Evolutionary conservation across 192 early-diverging fungal species (phyloP).

Genomic region (Rhizophagus sp.): DNA sequence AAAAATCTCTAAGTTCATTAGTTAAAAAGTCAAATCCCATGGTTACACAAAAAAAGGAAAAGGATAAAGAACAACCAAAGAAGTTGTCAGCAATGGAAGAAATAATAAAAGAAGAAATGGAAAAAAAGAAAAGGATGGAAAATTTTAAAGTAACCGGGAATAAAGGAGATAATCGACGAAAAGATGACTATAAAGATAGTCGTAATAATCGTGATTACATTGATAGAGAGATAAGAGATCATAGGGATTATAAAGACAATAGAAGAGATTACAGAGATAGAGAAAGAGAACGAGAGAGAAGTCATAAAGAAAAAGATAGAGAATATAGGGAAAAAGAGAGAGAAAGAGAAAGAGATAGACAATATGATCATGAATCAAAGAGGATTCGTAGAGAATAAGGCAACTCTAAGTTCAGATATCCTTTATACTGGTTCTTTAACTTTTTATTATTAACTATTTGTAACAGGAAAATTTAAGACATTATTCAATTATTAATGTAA

Average conservation of each 20-base stretch:
- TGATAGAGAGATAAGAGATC: neutral
- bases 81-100: slow-evolving; percentile 65
- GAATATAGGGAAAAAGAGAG: slow-evolving; percentile 2
- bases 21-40: slow-evolving; percentile 12
- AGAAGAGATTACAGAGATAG: neutral
- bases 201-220: neutral
- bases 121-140: slow-evolving; percentile 36
- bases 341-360: slow-evolving; percentile 5
- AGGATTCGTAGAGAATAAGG: slow-evolving; percentile 11
- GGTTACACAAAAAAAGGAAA: neutral
- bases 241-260: slow-evolving; percentile 1
- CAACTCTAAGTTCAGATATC: neutral
- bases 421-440: no score
- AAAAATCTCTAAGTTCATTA: slow-evolving; percentile 31
- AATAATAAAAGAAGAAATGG: slow-evolving; percentile 60
- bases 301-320: slow-evolving; percentile 3
- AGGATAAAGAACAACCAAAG: slow-evolving; percentile 35
- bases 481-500: no score
- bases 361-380: slow-evolving; percentile 15
- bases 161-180: neutral
- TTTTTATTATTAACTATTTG: no score
- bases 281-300: neutral
- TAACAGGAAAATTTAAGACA: no score
- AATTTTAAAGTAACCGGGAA: slow-evolving; percentile 13
- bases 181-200: neutral